phyloP scores from a whole-genome alignment of 2,329 filamentous ascomycete genomes.

The Aureobasidium leucospermi region DNA sequence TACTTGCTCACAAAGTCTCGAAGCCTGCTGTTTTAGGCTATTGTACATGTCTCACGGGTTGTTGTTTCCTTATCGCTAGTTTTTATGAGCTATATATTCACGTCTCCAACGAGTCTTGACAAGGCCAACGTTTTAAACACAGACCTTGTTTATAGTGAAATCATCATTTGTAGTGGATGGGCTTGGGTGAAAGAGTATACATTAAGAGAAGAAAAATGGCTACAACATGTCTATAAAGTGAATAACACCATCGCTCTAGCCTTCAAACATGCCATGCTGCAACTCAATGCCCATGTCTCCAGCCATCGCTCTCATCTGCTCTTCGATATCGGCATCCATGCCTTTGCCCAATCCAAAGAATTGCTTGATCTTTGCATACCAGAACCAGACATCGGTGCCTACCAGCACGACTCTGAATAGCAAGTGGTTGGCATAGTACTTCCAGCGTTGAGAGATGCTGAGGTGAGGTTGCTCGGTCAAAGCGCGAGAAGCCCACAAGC shows the following conservation, averaged over 20 bases:
- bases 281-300: slow-evolving; percentile 75
- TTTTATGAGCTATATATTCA: neutral
- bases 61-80: neutral
- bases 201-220: neutral
- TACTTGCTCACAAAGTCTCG: neutral
- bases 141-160: neutral
- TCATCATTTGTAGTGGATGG: too few species aligned
- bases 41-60: neutral
- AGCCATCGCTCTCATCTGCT: slow-evolving; percentile 77
- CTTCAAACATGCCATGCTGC: slow-evolving; percentile 82
- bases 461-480: slow-evolving; percentile 68
- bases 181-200: too few species aligned
- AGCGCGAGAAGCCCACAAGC: slow-evolving; percentile 77
- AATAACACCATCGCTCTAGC: slow-evolving; percentile 38
- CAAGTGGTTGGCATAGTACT: slow-evolving; percentile 68
- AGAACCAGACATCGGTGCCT: slow-evolving; percentile 74
- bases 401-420: slow-evolving; percentile 75
- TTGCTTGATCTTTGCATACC: slow-evolving; percentile 70
- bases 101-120: neutral
- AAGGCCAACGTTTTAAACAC: neutral
- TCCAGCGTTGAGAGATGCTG: slow-evolving; percentile 53
- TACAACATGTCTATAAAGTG: neutral
- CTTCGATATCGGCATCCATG: slow-evolving; percentile 92
- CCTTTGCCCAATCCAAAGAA: slow-evolving; percentile 68
- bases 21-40: neutral